Conservation (phyloP, 345 rosid genomes). For the Populus davidiana region DNA sequence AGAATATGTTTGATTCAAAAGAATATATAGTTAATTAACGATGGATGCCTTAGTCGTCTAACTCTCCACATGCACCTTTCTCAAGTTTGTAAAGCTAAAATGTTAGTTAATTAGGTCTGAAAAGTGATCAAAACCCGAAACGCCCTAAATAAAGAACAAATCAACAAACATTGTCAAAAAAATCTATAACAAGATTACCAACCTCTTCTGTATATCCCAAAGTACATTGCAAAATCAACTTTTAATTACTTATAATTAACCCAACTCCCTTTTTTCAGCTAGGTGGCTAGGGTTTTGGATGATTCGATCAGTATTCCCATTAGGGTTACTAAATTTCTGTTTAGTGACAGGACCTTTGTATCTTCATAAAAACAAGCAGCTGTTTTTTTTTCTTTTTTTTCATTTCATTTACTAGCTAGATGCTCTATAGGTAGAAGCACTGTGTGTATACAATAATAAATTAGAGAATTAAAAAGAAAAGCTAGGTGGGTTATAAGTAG, state of each 20-base stretch:
- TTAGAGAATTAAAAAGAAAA: neutral
- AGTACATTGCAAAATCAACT: neutral
- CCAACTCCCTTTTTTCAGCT: neutral
- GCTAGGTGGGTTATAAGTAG: conserved; percentile 66
- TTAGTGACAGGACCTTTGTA: neutral
- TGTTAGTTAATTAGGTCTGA: conserved; percentile 40
- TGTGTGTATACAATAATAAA: neutral
- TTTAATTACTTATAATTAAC: neutral
- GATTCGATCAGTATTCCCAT: neutral
- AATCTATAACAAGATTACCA: conserved; percentile 18
- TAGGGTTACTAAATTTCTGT: neutral
- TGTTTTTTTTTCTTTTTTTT: neutral
- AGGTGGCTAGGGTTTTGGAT: neutral
- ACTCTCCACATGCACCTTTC: conserved; percentile 28
- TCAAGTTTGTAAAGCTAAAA: conserved; percentile 2
- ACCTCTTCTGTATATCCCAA: neutral
- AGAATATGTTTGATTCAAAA: neutral
- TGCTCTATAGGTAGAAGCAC: neutral
- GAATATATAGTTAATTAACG: neutral
- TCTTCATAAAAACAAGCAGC: neutral
- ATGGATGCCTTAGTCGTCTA: neutral
- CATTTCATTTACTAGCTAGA: neutral
- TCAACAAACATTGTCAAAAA: neutral
- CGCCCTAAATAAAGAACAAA: neutral
- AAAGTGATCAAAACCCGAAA: conserved; percentile 29